Conservation (phyloP, 306 rosid genomes). For the Nissolia schottii region DNA sequence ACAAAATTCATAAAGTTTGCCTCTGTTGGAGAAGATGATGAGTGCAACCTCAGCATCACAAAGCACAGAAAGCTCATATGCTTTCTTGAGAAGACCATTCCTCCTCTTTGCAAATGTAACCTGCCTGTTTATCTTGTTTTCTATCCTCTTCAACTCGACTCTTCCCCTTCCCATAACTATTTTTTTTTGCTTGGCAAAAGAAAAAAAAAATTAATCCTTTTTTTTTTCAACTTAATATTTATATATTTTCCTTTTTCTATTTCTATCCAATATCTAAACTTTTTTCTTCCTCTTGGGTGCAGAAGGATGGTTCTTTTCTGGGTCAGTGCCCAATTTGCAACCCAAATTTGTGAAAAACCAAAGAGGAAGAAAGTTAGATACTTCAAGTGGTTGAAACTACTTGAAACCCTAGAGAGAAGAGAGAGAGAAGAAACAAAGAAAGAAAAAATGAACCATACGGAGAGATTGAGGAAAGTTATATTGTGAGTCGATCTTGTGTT, state of each 20-base stretch:
- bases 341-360: conserved; percentile 68
- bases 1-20: conserved; percentile 86
- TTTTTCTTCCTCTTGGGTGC: conserved; percentile 21
- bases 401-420: conserved; percentile 58
- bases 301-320: conserved; percentile 53
- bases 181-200: too few relatives aligned
- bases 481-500: conserved; percentile 19
- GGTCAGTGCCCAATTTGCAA: conserved; percentile 45
- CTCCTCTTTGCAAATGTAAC: conserved; percentile 93
- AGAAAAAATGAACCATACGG: not conserved
- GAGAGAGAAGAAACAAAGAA: conserved; percentile 16
- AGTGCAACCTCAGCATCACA: conserved; percentile 98
- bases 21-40: conserved; percentile 87
- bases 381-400: conserved; percentile 52
- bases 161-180: conserved; percentile 82
- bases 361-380: conserved; percentile 46
- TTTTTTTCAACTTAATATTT: not conserved
- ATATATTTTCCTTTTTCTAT: conserved; percentile 6
- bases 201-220: too few relatives aligned
- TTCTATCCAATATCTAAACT: conserved; percentile 32
- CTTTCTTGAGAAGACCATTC: conserved; percentile 89
- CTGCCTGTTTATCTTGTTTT: conserved; percentile 96
- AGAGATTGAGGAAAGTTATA: conserved; percentile 13
- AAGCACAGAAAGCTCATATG: conserved; percentile 85
- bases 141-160: conserved; percentile 94